Conservation (phyloP, 257 asterid genomes). For the Anisodus acutangulus region DNA sequence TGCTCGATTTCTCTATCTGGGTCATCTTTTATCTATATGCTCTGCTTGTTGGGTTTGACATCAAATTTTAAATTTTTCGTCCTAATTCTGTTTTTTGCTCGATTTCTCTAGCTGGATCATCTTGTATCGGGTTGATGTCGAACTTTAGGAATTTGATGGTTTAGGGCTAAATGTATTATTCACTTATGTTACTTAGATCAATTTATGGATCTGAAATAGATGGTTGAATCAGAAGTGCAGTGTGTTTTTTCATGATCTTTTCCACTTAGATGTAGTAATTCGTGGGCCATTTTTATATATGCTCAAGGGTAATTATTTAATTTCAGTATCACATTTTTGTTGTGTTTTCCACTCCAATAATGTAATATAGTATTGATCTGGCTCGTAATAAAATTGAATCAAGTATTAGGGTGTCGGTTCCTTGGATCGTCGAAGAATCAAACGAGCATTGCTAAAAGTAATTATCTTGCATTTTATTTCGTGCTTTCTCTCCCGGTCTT, state of each 20-base stretch:
- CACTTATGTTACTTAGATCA: constrained; percentile 8
- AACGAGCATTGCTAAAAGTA: background rate
- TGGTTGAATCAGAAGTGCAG: constrained; percentile 15
- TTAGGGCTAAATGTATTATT: background rate
- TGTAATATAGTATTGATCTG: background rate
- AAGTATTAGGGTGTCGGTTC: background rate
- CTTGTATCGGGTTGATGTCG: background rate
- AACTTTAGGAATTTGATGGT: background rate
- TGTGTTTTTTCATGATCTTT: background rate
- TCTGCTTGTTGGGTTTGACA: background rate
- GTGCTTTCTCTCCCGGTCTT: background rate
- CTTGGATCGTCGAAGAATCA: background rate
- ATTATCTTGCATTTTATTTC: constrained; percentile 19
- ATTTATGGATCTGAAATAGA: constrained; percentile 8
- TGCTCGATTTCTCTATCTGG: background rate
- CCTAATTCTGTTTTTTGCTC: background rate
- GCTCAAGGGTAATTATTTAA: background rate
- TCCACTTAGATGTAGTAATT: background rate
- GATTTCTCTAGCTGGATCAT: background rate
- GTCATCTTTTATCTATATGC: background rate
- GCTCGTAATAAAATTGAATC: background rate
- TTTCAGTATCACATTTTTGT: background rate
- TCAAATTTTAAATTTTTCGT: background rate
- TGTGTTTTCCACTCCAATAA: background rate
- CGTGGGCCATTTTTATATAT: background rate